phyloP scores from a whole-genome alignment of 768 basidiomycete genomes.

The Podaxis rugospora region DNA sequence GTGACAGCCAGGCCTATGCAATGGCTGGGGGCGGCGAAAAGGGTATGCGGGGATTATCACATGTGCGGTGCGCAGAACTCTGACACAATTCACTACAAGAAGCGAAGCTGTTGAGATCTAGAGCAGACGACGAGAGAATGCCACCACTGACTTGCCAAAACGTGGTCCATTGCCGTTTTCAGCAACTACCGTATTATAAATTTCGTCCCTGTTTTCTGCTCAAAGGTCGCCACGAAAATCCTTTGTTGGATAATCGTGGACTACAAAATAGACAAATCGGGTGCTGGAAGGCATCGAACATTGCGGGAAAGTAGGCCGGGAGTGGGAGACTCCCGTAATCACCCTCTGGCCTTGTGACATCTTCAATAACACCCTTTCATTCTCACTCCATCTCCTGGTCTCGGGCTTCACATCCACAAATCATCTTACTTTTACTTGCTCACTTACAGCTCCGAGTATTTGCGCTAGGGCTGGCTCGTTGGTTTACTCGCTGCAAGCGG shows the following conservation, averaged over 20 bases:
- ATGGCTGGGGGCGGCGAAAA: background rate
- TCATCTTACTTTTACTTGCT: background rate
- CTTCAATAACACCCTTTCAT: constrained; percentile 1
- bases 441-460: constrained; percentile 1
- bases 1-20: background rate
- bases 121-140: background rate
- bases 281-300: background rate
- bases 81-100: background rate
- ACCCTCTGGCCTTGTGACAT: constrained; percentile 11
- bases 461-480: background rate
- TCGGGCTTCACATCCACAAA: background rate
- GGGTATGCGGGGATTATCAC: background rate
- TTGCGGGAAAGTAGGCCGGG: constrained; percentile 6
- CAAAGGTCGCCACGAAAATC: background rate
- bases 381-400: constrained; percentile 1
- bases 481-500: constrained; percentile 1
- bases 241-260: too few relatives aligned
- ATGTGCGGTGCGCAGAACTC: background rate
- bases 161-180: background rate
- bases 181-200: background rate
- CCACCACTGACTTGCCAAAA: background rate
- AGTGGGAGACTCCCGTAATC: constrained; percentile 15
- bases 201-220: background rate
- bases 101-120: background rate
- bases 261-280: background rate